These are phyloP conservation scores for Xylaria sp. DNA, from an alignment of 2,329 filamentous ascomycete genomes.

Conservation along the genomic window DNA sequence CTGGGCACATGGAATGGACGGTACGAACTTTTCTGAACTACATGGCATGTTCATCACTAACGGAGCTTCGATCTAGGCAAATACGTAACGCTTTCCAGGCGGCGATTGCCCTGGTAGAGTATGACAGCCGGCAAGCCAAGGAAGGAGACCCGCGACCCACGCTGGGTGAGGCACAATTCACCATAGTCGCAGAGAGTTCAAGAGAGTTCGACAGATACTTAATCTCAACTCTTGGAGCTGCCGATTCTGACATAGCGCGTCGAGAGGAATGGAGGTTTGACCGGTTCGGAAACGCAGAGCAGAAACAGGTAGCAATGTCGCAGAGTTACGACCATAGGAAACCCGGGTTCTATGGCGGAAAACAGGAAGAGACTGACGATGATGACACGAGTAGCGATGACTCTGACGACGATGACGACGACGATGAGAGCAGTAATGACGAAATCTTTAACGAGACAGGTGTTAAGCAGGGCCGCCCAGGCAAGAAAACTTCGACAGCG, in stretches of 20 bases:
- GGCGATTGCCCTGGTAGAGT: conserved; percentile 31
- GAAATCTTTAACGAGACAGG: too few species aligned
- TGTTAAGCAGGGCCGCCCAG: not conserved
- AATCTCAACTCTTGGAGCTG: conserved; percentile 21
- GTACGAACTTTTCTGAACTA: conserved; percentile 10
- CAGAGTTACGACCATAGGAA: not conserved
- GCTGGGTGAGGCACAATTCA: conserved; percentile 19
- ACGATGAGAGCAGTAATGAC: not conserved
- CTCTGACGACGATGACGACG: not conserved
- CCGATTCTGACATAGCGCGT: conserved; percentile 20
- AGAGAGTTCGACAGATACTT: conserved; percentile 26
- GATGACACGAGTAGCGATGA: not conserved
- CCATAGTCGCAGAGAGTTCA: conserved; percentile 35
- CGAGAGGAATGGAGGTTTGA: conserved; percentile 29
- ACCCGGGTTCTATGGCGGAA: not conserved
- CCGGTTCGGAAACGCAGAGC: conserved; percentile 2
- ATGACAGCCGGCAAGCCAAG: conserved; percentile 4
- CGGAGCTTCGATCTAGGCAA: not conserved
- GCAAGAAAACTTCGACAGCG: not conserved
- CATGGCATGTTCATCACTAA: not conserved
- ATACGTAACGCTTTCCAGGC: not conserved
- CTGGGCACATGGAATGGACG: conserved; percentile 31
- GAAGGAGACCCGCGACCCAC: not conserved
- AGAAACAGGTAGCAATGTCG: not conserved
- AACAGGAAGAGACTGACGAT: not conserved